Percentiles rank a stretch among this genome's conserved stretches.
phyloP scores from a whole-genome alignment of 345 rosid species.

The Cochlearia excelsa region DNA sequence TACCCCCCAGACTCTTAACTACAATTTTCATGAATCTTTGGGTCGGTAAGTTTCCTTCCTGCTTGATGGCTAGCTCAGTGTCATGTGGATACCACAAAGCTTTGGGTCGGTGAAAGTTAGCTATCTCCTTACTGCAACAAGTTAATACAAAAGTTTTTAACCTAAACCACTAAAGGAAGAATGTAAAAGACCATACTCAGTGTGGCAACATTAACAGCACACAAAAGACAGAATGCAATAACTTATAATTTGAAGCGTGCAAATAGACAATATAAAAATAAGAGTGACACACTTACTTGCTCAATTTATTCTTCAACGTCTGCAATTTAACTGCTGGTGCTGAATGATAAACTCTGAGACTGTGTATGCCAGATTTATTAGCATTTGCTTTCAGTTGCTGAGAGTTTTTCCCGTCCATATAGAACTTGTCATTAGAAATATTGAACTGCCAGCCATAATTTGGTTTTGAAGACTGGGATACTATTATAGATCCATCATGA shows the following conservation, averaged over 20 bases:
- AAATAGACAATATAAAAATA: conserved; percentile 4
- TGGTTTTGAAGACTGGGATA: conserved; percentile 52
- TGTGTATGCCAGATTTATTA: conserved; percentile 67
- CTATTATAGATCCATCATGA: conserved; percentile 91
- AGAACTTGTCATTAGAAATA: conserved; percentile 92
- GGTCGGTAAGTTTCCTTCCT: conserved; percentile 72
- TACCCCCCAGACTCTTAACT: conserved; percentile 94
- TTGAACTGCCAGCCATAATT: conserved; percentile 77
- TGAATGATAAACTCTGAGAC: conserved; percentile 81
- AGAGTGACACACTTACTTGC: conserved; percentile 67
- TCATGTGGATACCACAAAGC: conserved; percentile 95
- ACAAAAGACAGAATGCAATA: too few relatives aligned
- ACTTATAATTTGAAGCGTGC: too few relatives aligned
- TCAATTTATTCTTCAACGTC: conserved; percentile 84
- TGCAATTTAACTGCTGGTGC: conserved; percentile 94
- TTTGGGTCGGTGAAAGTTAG: conserved; percentile 94
- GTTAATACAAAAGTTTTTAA: conserved; percentile 15
- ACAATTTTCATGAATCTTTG: conserved; percentile 82
- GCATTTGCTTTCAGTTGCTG: conserved; percentile 80
- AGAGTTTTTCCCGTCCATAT: conserved; percentile 75
- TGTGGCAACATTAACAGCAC: too few relatives aligned
- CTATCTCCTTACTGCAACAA: conserved; percentile 76
- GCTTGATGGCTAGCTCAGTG: conserved; percentile 86
- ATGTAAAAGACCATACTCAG: too few relatives aligned
- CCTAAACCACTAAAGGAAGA: conserved; percentile 12